phyloP scores from a whole-genome alignment of 139 green algal genomes.

The Trebouxia sp. region DNA sequence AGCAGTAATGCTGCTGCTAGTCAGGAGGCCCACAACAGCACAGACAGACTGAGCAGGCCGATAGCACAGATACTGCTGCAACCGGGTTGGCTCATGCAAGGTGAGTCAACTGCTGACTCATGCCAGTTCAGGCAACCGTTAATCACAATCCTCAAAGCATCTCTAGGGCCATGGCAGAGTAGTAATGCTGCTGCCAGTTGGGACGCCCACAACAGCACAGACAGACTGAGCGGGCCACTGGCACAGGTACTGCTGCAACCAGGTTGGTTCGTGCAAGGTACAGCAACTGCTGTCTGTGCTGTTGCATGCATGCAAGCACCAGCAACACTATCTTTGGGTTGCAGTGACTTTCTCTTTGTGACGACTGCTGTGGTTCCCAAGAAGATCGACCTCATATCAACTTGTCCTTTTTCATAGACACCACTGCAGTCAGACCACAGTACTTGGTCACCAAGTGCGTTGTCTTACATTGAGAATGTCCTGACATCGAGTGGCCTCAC shows the following conservation, averaged over 20 bases:
- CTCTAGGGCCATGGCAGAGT: conserved; percentile 39
- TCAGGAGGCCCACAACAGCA: background rate
- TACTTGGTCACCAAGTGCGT: too few relatives aligned
- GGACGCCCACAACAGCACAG: background rate
- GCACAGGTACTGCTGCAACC: conserved; percentile 9
- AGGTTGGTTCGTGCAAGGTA: background rate
- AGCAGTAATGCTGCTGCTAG: conserved; percentile 38
- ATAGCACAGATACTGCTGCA: background rate
- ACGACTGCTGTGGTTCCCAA: too few relatives aligned
- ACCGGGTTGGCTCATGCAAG: conserved; percentile 2
- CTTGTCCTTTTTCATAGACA: too few relatives aligned
- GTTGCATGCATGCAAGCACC: too few relatives aligned
- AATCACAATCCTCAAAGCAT: background rate
- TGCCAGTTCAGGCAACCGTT: too few relatives aligned
- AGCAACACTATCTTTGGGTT: too few relatives aligned
- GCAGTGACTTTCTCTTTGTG: background rate
- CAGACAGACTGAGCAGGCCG: background rate
- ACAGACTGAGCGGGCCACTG: background rate
- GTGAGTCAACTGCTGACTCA: background rate
- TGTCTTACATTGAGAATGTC: too few relatives aligned
- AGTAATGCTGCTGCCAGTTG: conserved; percentile 31
- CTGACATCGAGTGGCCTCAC: too few relatives aligned
- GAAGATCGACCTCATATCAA: too few relatives aligned
- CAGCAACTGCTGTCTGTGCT: background rate
- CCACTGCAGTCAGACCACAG: too few relatives aligned